Conservation (phyloP, 2,329 filamentous ascomycete genomes). For the Monascus ruber region DNA sequence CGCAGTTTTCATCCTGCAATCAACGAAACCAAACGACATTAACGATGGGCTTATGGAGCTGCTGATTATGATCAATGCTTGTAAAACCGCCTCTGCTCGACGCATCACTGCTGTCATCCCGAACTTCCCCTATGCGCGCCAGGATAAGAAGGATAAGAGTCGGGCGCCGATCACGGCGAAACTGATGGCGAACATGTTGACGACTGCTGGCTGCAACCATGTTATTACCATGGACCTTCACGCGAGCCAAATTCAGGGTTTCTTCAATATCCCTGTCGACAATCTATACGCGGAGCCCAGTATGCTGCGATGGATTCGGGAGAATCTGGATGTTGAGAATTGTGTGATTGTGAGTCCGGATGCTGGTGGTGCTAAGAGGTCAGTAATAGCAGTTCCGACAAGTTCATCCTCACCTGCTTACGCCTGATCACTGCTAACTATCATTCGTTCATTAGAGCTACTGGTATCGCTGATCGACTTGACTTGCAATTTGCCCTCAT, state of each 20-base stretch:
- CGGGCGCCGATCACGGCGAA: constrained; percentile 94
- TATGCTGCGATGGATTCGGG: constrained; percentile 79
- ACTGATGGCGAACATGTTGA: constrained; percentile 94
- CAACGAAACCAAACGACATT: constrained; percentile 87
- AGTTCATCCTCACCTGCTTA: not conserved
- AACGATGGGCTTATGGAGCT: constrained; percentile 98
- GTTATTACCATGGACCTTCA: constrained; percentile 96
- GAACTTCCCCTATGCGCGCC: constrained; percentile 91
- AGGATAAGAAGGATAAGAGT: constrained; percentile 96
- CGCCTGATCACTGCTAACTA: not conserved
- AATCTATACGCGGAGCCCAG: constrained; percentile 91
- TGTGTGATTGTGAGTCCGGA: constrained; percentile 93
- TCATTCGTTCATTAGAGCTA: constrained; percentile 46
- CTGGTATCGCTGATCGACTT: constrained; percentile 82
- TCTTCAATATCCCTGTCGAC: constrained; percentile 75
- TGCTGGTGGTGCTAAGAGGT: constrained; percentile 86
- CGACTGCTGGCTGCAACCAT: constrained; percentile 84
- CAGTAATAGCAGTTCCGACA: constrained; percentile 12
- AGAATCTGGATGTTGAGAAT: constrained; percentile 69
- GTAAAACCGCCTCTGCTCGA: constrained; percentile 71
- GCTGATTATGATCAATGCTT: constrained; percentile 95
- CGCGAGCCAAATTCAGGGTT: constrained; percentile 86
- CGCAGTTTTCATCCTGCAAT: constrained; percentile 86
- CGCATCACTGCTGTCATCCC: constrained; percentile 92
- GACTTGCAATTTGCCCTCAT: constrained; percentile 88